Conservation (phyloP, 331 rosid species). For the Pyrus hybrid region DNA sequence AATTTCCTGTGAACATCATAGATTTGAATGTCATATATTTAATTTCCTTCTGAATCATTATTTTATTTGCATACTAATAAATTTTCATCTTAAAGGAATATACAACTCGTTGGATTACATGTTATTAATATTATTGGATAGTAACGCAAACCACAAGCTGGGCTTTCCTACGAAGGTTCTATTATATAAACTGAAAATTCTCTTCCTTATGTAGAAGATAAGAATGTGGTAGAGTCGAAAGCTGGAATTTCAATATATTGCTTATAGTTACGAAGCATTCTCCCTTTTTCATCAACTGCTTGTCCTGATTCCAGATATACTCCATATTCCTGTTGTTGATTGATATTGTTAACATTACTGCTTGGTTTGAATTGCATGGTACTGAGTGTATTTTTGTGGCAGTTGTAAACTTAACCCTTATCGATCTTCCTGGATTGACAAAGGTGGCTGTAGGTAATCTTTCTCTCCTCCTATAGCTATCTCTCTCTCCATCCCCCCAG, state of each 20-base stretch:
- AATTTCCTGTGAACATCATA: neutral
- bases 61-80: neutral
- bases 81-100: neutral
- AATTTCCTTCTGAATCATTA: neutral
- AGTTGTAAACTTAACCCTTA: constrained; percentile 96
- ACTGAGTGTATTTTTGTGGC: constrained; percentile 34
- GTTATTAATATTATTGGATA: neutral
- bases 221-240: neutral
- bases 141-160: neutral
- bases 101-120: neutral
- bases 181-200: neutral
- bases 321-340: neutral
- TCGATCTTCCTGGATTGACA: constrained; percentile 98
- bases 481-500: neutral
- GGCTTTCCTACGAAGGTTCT: neutral
- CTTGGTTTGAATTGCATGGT: constrained; percentile 17
- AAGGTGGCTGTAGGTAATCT: constrained; percentile 97
- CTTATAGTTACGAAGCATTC: neutral
- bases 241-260: neutral
- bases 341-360: neutral
- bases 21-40: neutral
- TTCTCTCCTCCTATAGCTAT: neutral
- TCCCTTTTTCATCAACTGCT: neutral
- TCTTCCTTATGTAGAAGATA: neutral
- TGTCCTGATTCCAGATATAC: neutral